Base-by-base conservation (phyloP, 345 rosid species). In the Hibiscus tridactylites region DNA sequence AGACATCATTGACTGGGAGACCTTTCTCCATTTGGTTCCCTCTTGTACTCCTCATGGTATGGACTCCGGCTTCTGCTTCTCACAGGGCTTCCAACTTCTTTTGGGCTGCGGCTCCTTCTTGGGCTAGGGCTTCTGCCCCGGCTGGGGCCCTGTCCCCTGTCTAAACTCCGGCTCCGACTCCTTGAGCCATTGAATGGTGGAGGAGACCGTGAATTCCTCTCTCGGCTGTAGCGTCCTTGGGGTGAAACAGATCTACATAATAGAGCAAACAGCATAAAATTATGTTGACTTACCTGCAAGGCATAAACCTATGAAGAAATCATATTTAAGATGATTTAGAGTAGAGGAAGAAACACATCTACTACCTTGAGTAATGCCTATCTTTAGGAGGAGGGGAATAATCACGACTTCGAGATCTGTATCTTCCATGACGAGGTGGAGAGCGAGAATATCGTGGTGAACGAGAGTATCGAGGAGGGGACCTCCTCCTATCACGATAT, bases 371-470 rank as follows among this genome's bases (percentile, higher is more conserved):
- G 79, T 79, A 74, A 35, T 71, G 82, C 77, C 96, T 79, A 62
- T 77, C 69, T 74, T 77, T 88, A 0, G 87, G 83, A 76, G 93
- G 56, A n/a, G 19, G 89, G 44, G 96, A 87, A 71, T 81, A 84
- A n/a, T 83, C 91, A 17, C 82, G 84, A 72, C 92, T 84, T 16
- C 81, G 85, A 37, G 96, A 85, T 35, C 88, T 83, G 24, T 93
- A 87, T 81, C 93, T 85, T 39, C 84, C 88, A 72, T 79, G 83
- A 2, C 86, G 95, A 50, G 89, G 97, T 33, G 98, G 97, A 39
- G 98, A 91, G n/a, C 84, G 86, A 53, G 86, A 85, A 74, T 81
- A 73, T 13, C 78, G 84, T 52, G 85, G 86, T 26, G 83, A 85
- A 26, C 83, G 86, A 60, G 96, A 86, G 78, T 87, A 83, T 10